phyloP scores from a whole-genome alignment of 345 rosid species.

The Salix purpurea region DNA sequence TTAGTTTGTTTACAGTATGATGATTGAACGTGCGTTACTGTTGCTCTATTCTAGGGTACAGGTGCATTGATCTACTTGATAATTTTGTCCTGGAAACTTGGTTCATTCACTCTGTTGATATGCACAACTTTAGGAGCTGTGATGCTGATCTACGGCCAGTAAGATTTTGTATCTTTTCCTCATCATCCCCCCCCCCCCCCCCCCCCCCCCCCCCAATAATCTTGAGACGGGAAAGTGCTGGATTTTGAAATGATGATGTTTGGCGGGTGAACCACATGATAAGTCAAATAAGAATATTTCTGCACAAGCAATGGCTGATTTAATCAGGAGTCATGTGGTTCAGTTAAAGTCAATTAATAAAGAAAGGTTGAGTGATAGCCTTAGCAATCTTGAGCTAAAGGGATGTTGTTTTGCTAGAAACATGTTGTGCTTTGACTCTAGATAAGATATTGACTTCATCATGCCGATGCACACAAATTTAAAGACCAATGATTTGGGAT shows the following conservation, averaged over 20 bases:
- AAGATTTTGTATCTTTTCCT: constrained; percentile 32
- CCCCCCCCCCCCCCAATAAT: constrained; percentile 16
- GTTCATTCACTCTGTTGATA: constrained; percentile 65
- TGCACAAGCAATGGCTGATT: constrained; percentile 1
- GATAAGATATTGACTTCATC: background rate
- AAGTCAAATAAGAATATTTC: background rate
- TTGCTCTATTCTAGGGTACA: constrained; percentile 55
- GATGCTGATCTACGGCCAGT: constrained; percentile 81
- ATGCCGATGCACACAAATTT: background rate
- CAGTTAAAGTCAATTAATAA: background rate
- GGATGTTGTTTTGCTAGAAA: constrained; percentile 1
- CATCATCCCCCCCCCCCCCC: constrained; percentile 24
- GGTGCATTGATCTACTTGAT: constrained; percentile 86
- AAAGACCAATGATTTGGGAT: background rate
- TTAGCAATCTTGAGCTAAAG: background rate
- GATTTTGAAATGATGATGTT: background rate
- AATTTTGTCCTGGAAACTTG: constrained; percentile 80
- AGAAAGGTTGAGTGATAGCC: background rate
- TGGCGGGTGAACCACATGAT: background rate
- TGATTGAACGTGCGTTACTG: constrained; percentile 18
- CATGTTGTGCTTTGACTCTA: background rate
- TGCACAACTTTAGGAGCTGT: constrained; percentile 69
- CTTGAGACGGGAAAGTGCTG: background rate
- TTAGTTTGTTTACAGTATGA: constrained; percentile 6
- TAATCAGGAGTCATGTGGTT: constrained; percentile 6